A percentile compares a stretch with the other conserved stretches of the same genome.
Conservation (phyloP, 805 yeast species). For the Danielozyma ontarioensis region DNA sequence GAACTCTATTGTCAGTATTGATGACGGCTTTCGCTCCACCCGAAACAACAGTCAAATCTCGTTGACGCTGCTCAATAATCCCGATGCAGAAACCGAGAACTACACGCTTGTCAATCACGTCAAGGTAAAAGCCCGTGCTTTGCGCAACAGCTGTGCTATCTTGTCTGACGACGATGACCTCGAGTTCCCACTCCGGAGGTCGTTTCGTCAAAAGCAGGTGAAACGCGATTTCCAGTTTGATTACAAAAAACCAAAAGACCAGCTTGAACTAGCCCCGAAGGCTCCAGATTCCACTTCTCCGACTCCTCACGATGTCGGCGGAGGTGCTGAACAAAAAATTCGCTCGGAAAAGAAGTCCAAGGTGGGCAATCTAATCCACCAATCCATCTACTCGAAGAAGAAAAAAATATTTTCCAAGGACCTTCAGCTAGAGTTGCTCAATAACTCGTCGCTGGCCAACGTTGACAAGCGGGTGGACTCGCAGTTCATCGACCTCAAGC, state of each 20-base stretch:
- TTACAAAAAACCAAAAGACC: constrained; percentile 1
- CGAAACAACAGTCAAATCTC: constrained; percentile 30
- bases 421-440: constrained; percentile 30
- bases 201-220: constrained; percentile 3
- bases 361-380: constrained; percentile 13
- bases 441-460: constrained; percentile 5
- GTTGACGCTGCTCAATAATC: constrained; percentile 11
- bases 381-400: constrained; percentile 24
- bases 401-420: constrained; percentile 32
- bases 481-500: constrained; percentile 5
- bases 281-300: not conserved
- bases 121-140: constrained; percentile 3
- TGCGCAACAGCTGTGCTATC: constrained; percentile 14
- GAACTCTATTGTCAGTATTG: constrained; percentile 36
- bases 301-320: not conserved
- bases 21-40: constrained; percentile 26
- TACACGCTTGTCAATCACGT: constrained; percentile 1
- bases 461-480: constrained; percentile 6
- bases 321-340: not conserved
- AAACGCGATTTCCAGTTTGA: constrained; percentile 22
- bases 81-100: constrained; percentile 3
- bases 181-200: too few species aligned
- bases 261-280: not conserved
- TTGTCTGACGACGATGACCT: constrained; percentile 35
- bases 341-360: constrained; percentile 9